Evolutionary conservation across 345 rosid genomes (phyloP), one percentile per base, ranked within the genome.

Genomic region (Acer saccharum): DNA sequence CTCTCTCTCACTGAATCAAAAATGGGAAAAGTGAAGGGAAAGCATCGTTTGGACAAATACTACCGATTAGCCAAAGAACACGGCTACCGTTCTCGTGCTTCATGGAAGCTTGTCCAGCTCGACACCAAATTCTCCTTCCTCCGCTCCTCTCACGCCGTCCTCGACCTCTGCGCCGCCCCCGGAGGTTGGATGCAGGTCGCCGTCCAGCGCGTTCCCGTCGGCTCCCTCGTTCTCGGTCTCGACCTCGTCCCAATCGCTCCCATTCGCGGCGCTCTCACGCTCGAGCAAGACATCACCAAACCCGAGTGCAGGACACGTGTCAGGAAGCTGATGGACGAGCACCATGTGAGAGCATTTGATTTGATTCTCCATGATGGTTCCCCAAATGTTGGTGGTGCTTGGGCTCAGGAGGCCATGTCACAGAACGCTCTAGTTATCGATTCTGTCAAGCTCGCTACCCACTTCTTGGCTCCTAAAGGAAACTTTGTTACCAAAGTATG

Each of bases 121-220:
- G 97, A 95, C 76, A 71, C 86, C 81, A 94, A 94, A 75, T 85
- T 80, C 91, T 74, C 85, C 18, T 83, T 92, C 75, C 92, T 95
- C 76, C 89, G 85, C 72, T 81, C 91, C 27, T 77, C 97, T 0
- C 92, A 79, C 54, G 93, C 89, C 43, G 97, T 92, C 39, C 97
- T 95, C 84, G 98, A 95, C 76, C 98, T 93, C 73, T 93, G 98
- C 75, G 98, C 98, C 81, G 97, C 98, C 61, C 98, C 98, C 0
- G 98, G 98, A 8, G 93, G 98, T 35, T 95, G 98, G 98, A 93
- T 95, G 98, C 98, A 95, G 76, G 95, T 95, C 20, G 97, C 92
- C 64, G 93, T 92, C n/a, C 81, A 89, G 90, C 92, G 93, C 27
- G 94, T 85, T 13, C 97, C 98, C 6, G 96, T 95, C 20, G 97